Evolutionary conservation across 192 early-diverging fungal genomes (phyloP), one percentile per base, ranked within the genome.

Genomic region (Entrophospora sp.): DNA sequence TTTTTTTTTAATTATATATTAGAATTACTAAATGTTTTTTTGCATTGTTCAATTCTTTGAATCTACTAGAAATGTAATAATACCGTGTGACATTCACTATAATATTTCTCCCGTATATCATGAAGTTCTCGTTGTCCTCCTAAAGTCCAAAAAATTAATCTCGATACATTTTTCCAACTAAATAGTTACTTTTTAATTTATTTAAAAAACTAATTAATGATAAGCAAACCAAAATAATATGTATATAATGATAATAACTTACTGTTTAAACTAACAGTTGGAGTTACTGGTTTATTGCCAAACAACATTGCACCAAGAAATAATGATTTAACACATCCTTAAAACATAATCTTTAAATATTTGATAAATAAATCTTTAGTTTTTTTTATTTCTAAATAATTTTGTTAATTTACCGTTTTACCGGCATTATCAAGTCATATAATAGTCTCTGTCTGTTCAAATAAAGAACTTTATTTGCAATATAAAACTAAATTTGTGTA

Each of bases 341-440:
- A 78, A 24, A n/a, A n/a, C n/a, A n/a, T 38, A 9, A 55, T 14
- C 2, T 1, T 20, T 40, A 45, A 36, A 51, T 30, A 64, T 42
- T 59, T 35, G 22, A 35, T 60, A 52, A 37, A 10, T 48, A 20
- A 63, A 1, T n/a, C n/a, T n/a, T n/a, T n/a, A n/a, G n/a, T n/a
- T n/a, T n/a, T n/a, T n/a, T n/a, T n/a, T n/a, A n/a, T n/a, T n/a
- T n/a, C n/a, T n/a, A n/a, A n/a, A 40, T 61, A 38, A 14, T n/a
- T n/a, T n/a, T n/a, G n/a, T n/a, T n/a, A n/a, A 70, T 73, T 65
- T 78, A 87, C 89, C 38, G 95, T 96, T 73, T 98, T 98, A 42
- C 95, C 95, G 16, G 93, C 90, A 73, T 92, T 91, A 69, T 98
- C 95, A n/a, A 96, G 84, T 27, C 95, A n/a, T n/a, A n/a, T n/a